Base-by-base conservation (phyloP, 148 eudicot genomes). In the Arbutus unedo region DNA sequence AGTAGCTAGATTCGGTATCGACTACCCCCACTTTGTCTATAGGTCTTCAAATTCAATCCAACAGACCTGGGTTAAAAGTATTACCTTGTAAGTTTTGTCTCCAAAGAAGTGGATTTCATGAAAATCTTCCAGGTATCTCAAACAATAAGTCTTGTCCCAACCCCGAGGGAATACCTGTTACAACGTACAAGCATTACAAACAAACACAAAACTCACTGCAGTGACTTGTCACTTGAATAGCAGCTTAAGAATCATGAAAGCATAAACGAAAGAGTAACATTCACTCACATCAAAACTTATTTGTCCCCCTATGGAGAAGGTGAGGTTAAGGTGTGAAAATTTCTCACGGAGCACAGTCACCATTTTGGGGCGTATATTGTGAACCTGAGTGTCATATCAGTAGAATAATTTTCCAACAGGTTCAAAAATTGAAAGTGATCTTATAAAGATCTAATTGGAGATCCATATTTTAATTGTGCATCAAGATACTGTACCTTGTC, bases 141-240 rank as follows among this genome's bases (percentile, higher is more conserved):
- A 90, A 88, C 98, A 91, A 81, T 91, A 96, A 64, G 99, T 96
- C 85, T 96, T 96, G 87, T 96, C 99, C 99, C 99, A 96, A 78
- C 99, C 99, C 81, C 84, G 93, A 80, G 98, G 99, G 81, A 96
- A 96, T 47, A 90, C 99, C 99, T 96, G 86, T 77, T 68, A 45
- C 45, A 74, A 51, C 79, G 25, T 76, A 23, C 13, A 31, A 77
- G 53, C 54, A 72, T 84, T 76, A 54, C 76, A 31, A 31, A 44
- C 14, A 5, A 82, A 53, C 45, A 15, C 62, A 25, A 50, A 44
- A 47, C 59, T 57, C 18, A 53, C 44, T 8, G 47, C 47, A n/a
- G 54, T n/a, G 5, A 49, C 31, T 47, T 48, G 18, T 18, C 48
- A 54, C 0, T 31, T 54, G 67, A 23, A 73, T 71, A 54, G 70